These are phyloP conservation scores for Babesia sp. DNA, from an alignment of 169 alveolate genomes.

Conservation along the genomic window DNA sequence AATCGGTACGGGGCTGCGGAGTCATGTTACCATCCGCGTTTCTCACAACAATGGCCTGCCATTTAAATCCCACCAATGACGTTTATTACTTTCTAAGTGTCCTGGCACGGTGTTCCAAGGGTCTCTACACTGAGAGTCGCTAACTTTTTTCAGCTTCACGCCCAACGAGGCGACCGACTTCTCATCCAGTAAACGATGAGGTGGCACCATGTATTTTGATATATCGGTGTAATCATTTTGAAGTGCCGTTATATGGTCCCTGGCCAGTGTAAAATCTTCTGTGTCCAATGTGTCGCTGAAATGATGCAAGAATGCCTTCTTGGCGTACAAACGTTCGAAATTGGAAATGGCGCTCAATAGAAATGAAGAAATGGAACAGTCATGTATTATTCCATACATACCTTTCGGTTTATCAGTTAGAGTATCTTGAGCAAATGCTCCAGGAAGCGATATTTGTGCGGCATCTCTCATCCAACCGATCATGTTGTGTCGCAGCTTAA, in stretches of 20 bases:
- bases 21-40: too few relatives aligned
- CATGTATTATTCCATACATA: slow-evolving; percentile 26
- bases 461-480: slow-evolving; percentile 54
- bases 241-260: slow-evolving; percentile 4
- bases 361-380: slow-evolving; percentile 34
- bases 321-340: slow-evolving; percentile 39
- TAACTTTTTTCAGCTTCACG: not conserved
- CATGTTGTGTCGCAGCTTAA: slow-evolving; percentile 41
- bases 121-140: slow-evolving; percentile 2
- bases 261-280: slow-evolving; percentile 24
- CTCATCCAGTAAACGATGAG: slow-evolving; percentile 10
- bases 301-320: slow-evolving; percentile 60
- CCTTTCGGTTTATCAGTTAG: not conserved
- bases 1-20: too few relatives aligned
- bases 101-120: slow-evolving; percentile 19
- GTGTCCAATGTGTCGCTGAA: slow-evolving; percentile 22
- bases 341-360: slow-evolving; percentile 17
- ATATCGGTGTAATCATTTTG: not conserved
- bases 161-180: slow-evolving; percentile 7
- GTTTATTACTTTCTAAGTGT: not conserved
- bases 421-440: not conserved
- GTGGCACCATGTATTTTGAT: slow-evolving; percentile 7
- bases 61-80: slow-evolving; percentile 28
- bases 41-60: slow-evolving; percentile 7
- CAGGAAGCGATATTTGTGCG: slow-evolving; percentile 1